Base-by-base conservation (phyloP, 441 rosid genomes). In the Croton laevigatus region DNA sequence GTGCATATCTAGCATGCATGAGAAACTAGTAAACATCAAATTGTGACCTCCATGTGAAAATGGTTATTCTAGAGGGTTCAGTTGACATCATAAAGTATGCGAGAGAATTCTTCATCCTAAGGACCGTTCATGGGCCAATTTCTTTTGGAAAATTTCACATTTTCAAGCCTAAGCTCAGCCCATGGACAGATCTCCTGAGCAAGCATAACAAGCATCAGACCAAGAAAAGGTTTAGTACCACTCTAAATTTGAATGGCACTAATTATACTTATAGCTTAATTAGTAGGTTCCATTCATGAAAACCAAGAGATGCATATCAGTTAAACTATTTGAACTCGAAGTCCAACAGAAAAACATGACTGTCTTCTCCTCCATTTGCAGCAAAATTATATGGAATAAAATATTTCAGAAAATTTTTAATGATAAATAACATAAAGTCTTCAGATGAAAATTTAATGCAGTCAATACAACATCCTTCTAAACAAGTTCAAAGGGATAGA, bases 371-470 rank as follows among this genome's bases (percentile, higher is more conserved):
- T 44, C 19, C 9, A 42, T 40, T 38, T 46, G 32, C 12, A 32
- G 49, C 27, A 19, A 23, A 9, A 10, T 32, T n/a, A 9, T 44
- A 10, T 59, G 34, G 12, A 44, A 27, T 32, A 69, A 10, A 8
- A 58, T 20, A 44, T 44, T 45, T 32, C 19, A 69, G 58, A 69
- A 38, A 13, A 68, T 55, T 2, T 55, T 40, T 37, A 59, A n/a
- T 40, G 58, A 46, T 69, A 46, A 52, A 57, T 11, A 59, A 11
- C 27, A 60, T 32, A 51, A 59, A 68, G 42, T 32, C 12, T 59
- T 69, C 37, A 42, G 19, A 49, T 19, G 49, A 48, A 48, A 48
- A 48, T 48, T 48, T 48, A 53, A 59, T 8, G 20, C 42, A 16
- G 14, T 20, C 32, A 14, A 1, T 54, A 22, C 5, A 42, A 32